Conservation (phyloP, 2,329 filamentous ascomycete species). For the Epichloe elymi region DNA sequence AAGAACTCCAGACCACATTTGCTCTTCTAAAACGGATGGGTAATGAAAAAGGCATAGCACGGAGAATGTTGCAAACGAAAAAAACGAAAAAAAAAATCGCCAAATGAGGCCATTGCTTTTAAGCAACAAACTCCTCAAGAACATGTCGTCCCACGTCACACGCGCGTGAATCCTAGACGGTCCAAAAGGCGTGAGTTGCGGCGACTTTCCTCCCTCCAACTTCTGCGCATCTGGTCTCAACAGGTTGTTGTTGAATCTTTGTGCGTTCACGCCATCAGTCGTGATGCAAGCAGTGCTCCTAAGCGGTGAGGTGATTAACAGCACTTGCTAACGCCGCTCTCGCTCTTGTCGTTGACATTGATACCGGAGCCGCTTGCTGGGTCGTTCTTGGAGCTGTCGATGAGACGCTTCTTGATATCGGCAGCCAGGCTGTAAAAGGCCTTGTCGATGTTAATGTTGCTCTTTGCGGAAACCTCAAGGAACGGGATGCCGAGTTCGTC, state of each 20-base stretch:
- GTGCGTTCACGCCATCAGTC: neutral
- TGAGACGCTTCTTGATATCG: conserved; percentile 97
- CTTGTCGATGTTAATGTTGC: conserved; percentile 99
- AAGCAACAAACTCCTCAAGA: neutral
- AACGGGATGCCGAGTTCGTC: conserved; percentile 96
- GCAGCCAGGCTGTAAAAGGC: conserved; percentile 91
- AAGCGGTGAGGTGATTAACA: neutral
- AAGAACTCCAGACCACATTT: conserved; percentile 35
- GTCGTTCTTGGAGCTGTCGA: conserved; percentile 77
- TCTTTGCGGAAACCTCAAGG: conserved; percentile 96
- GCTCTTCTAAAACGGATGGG: conserved; percentile 19
- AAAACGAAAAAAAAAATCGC: conserved; percentile 2
- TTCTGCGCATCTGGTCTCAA: neutral
- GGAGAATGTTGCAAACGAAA: conserved; percentile 10
- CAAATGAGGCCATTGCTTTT: neutral
- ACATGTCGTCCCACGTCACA: neutral
- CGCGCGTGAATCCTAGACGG: neutral
- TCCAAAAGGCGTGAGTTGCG: neutral
- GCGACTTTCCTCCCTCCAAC: neutral
- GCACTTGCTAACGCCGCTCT: conserved; percentile 53
- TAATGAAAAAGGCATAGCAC: conserved; percentile 10
- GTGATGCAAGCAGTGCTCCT: neutral
- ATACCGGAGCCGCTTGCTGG: conserved; percentile 45
- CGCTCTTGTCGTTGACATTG: conserved; percentile 53
- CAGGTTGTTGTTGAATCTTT: neutral